Evolutionary conservation across 345 rosid genomes (phyloP), one percentile per base, ranked within the genome.

Genomic region (Syzygium aromaticum): DNA sequence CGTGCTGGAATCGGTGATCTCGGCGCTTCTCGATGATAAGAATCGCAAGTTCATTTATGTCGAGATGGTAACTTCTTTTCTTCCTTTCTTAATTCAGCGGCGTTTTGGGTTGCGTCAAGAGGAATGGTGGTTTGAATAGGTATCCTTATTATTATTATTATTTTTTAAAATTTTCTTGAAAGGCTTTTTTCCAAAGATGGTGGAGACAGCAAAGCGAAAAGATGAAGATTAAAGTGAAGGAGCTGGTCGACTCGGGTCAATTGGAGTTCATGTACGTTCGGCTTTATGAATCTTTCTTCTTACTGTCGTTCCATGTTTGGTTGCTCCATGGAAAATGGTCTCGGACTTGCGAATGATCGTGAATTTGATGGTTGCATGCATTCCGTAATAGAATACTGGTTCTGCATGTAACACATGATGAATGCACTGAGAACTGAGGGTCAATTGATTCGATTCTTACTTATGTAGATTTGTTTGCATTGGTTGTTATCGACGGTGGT

Each of bases 131-230:
- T 78, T 43, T 86, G 57, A 40, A 53, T n/a, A n/a, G n/a, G n/a
- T n/a, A n/a, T n/a, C n/a, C n/a, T n/a, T n/a, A n/a, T n/a, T n/a
- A n/a, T n/a, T n/a, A n/a, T n/a, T n/a, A n/a, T n/a, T n/a, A n/a
- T n/a, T n/a, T n/a, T 80, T 30, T 46, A 27, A 43, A 22, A 8
- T 82, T 89, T 89, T 51, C 84, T 85, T 61, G 43, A 52, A 52
- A 97, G 99, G 99, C 99, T 13, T 97, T 97, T 84, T 96, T 97
- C 87, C 92, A 96, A 91, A 91, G 98, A 91, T 97, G 99, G 98
- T 97, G 99, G 99, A 95, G 98, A 83, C 99, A 97, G 91, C 99
- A 96, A 91, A 96, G 96, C 86, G 90, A 92, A 52, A 88, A 92
- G 33, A 94, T 90, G 93, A 96, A 95, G 92, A 86, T 89, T 85